phyloP scores from a whole-genome alignment of 345 rosid genomes.

The Hirschfeldia incana region DNA sequence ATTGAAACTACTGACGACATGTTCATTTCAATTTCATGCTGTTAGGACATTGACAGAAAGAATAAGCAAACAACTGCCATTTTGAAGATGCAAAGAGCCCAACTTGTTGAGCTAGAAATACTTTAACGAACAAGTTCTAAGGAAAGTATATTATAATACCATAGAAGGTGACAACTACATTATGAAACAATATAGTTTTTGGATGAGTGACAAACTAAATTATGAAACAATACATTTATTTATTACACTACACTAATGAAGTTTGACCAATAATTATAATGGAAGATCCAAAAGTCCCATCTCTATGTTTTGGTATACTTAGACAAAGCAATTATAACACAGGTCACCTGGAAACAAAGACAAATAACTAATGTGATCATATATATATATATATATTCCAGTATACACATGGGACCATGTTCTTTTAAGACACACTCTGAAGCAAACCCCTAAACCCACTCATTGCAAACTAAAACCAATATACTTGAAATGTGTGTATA shows the following conservation, averaged over 20 bases:
- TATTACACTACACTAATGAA: not conserved
- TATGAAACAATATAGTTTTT: not conserved
- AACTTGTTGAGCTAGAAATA: conserved; percentile 82
- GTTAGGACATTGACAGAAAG: conserved; percentile 92
- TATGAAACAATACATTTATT: not conserved
- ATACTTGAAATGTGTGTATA: conserved; percentile 33
- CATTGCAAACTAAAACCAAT: conserved; percentile 21
- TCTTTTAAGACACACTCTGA: conserved; percentile 31
- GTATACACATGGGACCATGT: conserved; percentile 42
- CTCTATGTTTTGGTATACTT: conserved; percentile 23
- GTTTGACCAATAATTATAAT: not conserved
- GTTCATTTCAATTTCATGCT: not conserved
- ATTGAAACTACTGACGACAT: too few relatives aligned
- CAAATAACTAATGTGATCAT: conserved; percentile 18
- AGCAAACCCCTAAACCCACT: conserved; percentile 23
- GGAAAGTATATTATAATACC: conserved; percentile 87
- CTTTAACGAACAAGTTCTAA: conserved; percentile 86
- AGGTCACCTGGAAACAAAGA: conserved; percentile 29
- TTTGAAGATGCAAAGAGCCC: conserved; percentile 91
- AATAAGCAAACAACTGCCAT: conserved; percentile 97
- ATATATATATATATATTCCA: conserved; percentile 20
- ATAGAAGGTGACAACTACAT: conserved; percentile 66
- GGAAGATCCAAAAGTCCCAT: conserved; percentile 28
- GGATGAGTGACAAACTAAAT: not conserved
- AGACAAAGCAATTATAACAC: conserved; percentile 35